A percentile compares a stretch with the other conserved stretches of the same genome.
These are phyloP conservation scores for Pholiota adiposa DNA, from an alignment of 1,284 basidiomycete genomes.

Conservation along the genomic window DNA sequence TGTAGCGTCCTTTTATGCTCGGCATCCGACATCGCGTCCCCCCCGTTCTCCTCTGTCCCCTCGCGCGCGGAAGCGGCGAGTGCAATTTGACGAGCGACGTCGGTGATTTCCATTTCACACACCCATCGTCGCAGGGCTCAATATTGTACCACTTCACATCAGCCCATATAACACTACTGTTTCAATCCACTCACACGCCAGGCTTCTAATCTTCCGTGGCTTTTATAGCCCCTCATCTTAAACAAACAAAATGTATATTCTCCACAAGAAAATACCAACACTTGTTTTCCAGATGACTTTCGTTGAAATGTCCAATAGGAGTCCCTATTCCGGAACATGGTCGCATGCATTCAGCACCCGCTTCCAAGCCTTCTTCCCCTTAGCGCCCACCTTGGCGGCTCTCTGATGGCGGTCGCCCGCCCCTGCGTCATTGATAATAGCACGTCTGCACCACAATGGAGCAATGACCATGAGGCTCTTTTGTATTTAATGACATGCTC, in stretches of 20 bases:
- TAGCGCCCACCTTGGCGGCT: slow-evolving; percentile 23
- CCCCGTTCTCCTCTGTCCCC: neutral
- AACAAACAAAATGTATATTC: neutral
- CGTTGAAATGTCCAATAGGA: slow-evolving; percentile 1
- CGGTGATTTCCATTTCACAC: neutral
- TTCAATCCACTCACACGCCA: slow-evolving; percentile 24
- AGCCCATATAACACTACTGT: slow-evolving; percentile 1
- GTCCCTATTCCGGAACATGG: neutral
- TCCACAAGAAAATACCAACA: neutral
- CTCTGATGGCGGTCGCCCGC: slow-evolving; percentile 3
- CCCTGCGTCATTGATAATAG: slow-evolving; percentile 29
- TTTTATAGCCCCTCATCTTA: neutral
- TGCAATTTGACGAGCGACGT: neutral
- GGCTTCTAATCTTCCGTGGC: slow-evolving; percentile 14
- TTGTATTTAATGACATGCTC: slow-evolving; percentile 2
- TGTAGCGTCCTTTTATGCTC: no score
- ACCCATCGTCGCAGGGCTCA: neutral
- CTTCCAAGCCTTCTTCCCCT: slow-evolving; percentile 8
- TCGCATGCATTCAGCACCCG: neutral
- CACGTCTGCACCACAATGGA: slow-evolving; percentile 14
- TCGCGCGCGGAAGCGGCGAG: neutral
- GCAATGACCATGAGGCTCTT: slow-evolving; percentile 11
- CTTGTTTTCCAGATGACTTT: neutral
- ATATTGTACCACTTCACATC: slow-evolving; percentile 9
- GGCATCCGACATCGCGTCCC: slow-evolving; percentile 39